phyloP scores from a whole-genome alignment of 495 filamentous ascomycete species.

The Aspergillus olivimuriae region DNA sequence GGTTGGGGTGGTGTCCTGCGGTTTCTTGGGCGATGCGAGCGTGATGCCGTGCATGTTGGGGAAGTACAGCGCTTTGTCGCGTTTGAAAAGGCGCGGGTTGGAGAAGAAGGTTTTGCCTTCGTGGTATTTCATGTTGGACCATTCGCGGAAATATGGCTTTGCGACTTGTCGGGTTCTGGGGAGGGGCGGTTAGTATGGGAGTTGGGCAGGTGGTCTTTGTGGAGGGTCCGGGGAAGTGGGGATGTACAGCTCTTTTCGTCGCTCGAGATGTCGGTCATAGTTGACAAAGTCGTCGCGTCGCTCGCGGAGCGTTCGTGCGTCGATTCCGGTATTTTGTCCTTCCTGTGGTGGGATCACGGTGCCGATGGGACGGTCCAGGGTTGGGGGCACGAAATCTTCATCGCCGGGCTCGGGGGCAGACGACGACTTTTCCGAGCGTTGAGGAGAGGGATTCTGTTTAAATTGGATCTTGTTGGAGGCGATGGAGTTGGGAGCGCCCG shows the following conservation, averaged over 20 bases:
- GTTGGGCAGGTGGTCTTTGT: not conserved
- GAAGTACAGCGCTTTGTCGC: conserved; percentile 77
- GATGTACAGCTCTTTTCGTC: conserved; percentile 63
- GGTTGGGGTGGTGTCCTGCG: conserved; percentile 62
- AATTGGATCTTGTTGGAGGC: conserved; percentile 20
- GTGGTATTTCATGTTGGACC: conserved; percentile 70
- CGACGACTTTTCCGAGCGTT: conserved; percentile 6
- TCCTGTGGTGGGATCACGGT: conserved; percentile 60
- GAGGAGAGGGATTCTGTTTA: conserved; percentile 25
- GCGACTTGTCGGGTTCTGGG: conserved; percentile 49
- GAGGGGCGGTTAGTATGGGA: not conserved
- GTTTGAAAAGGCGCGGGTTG: conserved; percentile 67
- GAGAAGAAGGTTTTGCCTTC: conserved; percentile 86
- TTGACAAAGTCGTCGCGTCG: conserved; percentile 75
- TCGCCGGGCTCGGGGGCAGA: conserved; percentile 37
- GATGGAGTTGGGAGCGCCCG: not conserved
- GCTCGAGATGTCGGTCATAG: conserved; percentile 73
- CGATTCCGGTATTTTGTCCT: conserved; percentile 76
- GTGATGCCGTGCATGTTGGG: conserved; percentile 83
- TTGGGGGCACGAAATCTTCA: conserved; percentile 57
- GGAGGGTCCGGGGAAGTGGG: not conserved
- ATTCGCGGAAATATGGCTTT: conserved; percentile 91
- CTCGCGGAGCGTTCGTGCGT: conserved; percentile 57
- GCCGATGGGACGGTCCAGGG: conserved; percentile 75
- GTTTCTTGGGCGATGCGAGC: conserved; percentile 44